Base-by-base conservation (phyloP, 352 stramenopile species). In the Pythium scleroteichum region DNA sequence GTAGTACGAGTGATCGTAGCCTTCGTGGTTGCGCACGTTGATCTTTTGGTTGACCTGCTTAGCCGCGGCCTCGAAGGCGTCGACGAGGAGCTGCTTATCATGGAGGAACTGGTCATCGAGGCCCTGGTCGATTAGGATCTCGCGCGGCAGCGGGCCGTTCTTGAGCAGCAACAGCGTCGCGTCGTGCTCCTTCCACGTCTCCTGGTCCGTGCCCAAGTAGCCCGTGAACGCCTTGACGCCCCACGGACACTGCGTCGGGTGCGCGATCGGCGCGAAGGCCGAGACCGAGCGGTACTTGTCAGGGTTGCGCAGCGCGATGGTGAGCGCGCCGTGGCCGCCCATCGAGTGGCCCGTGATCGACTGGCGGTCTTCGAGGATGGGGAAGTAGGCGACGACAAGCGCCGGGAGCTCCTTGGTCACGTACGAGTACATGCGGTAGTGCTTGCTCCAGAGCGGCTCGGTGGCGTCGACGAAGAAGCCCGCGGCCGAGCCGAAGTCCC, bases 381-480 rank as follows among this genome's bases (percentile, higher is more conserved):
- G 83, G 60, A 98, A 97, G 54, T 98, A 82, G 32, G 80, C 71
- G 33, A 79, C 69, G 19, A 99, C 72, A 14, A 99, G 78, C 40
- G 69, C 64, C 2, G 95, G 96, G 27, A 99, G 75, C 68, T 99
- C 97, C 64, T 97, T 82, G 26, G 88, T 97, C 32, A 99, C 83
- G 80, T 99, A 99, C 26, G 85, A 84, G 72, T 99, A 98, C 97
- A 99, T 99, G 56, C 95, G 84, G 84, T 98, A 99, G 75, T 99
- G 80, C 24, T 79, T 69, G 42, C 80, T 66, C 82, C 94, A 99
- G 32, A 95, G 92, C 35, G 87, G 78, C 66, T 97, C 75, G 16
- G 95, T 99, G 7, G 97, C 96, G 81, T 99, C 87, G 7, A 99
- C 71, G 79, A 99, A 99, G 68, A 99, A 99, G 47, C 97, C 96